Percentiles rank a stretch among this genome's conserved stretches.
These are phyloP conservation scores for Pharnaceum exiguum DNA, from an alignment of 148 eudicot species.

Conservation along the genomic window DNA sequence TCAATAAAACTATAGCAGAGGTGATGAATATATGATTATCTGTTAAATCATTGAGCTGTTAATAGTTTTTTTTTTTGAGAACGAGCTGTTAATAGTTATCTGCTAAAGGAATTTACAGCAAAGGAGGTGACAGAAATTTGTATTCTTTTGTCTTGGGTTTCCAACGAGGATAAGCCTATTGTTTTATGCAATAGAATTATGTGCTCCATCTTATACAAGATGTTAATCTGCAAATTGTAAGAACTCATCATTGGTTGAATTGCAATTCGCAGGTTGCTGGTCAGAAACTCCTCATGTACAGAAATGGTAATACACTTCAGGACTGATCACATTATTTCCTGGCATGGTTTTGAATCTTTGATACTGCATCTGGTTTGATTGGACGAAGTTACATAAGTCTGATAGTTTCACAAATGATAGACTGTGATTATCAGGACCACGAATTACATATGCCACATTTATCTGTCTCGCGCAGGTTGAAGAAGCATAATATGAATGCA, in stretches of 20 bases:
- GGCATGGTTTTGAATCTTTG: neutral
- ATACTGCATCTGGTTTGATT: too few species aligned
- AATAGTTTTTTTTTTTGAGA: too few species aligned
- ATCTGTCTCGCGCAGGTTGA: slow-evolving; percentile 58
- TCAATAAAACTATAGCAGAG: too few species aligned
- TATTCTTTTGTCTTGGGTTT: too few species aligned
- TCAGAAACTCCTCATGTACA: slow-evolving; percentile 43
- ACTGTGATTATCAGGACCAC: neutral
- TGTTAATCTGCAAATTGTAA: neutral
- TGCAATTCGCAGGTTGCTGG: slow-evolving; percentile 81
- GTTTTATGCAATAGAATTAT: too few species aligned
- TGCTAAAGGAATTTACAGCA: too few species aligned
- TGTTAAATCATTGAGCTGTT: neutral
- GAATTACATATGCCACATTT: neutral
- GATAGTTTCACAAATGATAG: neutral
- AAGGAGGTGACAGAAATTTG: too few species aligned
- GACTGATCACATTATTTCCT: neutral
- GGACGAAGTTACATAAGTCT: too few species aligned
- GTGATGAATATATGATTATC: neutral
- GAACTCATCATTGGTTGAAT: neutral
- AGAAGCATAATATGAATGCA: slow-evolving; percentile 62
- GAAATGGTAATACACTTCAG: slow-evolving; percentile 30
- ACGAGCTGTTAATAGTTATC: too few species aligned
- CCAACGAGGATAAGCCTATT: too few species aligned
- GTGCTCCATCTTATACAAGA: neutral